Evolutionary conservation across 805 yeast species (phyloP).

Genomic region (Metschnikowia bowlesiae): DNA sequence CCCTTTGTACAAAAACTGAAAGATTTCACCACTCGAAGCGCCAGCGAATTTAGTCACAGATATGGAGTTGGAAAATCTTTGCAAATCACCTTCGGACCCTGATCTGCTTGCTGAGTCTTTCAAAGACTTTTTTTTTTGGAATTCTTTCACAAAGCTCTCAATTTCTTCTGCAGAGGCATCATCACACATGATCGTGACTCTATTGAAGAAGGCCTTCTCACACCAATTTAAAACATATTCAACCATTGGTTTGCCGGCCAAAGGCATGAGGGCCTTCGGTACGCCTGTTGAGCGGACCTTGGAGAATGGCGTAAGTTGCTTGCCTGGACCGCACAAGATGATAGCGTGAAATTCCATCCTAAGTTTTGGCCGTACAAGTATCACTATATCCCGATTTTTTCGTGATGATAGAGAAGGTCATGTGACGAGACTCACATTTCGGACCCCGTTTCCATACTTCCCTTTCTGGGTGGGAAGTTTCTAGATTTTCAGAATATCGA

Average conservation of each 20-base stretch:
- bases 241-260: slow-evolving; percentile 86
- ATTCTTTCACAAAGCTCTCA: slow-evolving; percentile 44
- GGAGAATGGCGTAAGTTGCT: slow-evolving; percentile 66
- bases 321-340: slow-evolving; percentile 84
- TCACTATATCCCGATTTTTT: background rate
- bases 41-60: slow-evolving; percentile 20
- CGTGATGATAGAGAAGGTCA: slow-evolving; percentile 3
- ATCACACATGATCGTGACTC: slow-evolving; percentile 60
- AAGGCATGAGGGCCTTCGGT: slow-evolving; percentile 82
- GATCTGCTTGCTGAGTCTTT: slow-evolving; percentile 12
- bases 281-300: slow-evolving; percentile 56
- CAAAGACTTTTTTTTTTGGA: slow-evolving; percentile 34
- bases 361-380: slow-evolving; percentile 7
- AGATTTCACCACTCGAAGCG: slow-evolving; percentile 56
- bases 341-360: slow-evolving; percentile 90
- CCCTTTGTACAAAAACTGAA: slow-evolving; percentile 46
- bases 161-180: slow-evolving; percentile 45
- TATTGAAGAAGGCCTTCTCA: slow-evolving; percentile 73
- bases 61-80: slow-evolving; percentile 19
- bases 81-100: slow-evolving; percentile 14
- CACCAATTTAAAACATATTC: slow-evolving; percentile 92
- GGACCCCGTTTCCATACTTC: background rate
- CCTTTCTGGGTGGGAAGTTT: background rate
- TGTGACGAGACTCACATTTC: background rate
- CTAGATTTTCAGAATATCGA: background rate